phyloP scores from a whole-genome alignment of 345 rosid species.

The Lumnitzera racemosa region DNA sequence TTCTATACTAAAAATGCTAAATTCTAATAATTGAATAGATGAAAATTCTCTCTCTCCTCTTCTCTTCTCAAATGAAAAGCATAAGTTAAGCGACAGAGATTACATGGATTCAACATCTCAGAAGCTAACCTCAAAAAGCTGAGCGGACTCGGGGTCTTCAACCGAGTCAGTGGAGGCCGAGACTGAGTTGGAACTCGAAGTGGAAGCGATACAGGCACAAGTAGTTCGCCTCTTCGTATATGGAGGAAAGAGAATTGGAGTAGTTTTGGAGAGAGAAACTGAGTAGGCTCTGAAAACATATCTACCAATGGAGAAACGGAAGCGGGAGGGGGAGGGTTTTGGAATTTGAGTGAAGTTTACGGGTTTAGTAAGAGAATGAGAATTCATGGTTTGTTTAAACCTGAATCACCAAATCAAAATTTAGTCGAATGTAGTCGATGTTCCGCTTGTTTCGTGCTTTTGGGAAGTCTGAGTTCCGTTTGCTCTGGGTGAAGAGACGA shows the following conservation, averaged over 20 bases:
- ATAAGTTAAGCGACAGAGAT: neutral
- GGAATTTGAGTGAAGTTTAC: constrained; percentile 25
- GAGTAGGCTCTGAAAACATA: no score
- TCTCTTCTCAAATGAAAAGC: neutral
- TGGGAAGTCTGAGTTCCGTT: no score
- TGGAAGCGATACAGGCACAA: constrained; percentile 11
- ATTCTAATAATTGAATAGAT: no score
- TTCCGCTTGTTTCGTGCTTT: no score
- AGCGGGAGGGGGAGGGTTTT: constrained; percentile 3
- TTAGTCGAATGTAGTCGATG: no score
- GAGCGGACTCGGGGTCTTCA: constrained; percentile 47
- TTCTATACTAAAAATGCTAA: no score
- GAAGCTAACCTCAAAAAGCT: constrained; percentile 46
- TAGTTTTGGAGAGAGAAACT: constrained; percentile 21
- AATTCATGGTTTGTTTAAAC: constrained; percentile 23
- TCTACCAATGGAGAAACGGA: no score
- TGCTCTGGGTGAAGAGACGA: no score
- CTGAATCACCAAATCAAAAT: constrained; percentile 9
- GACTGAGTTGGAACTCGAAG: constrained; percentile 32
- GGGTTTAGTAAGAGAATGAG: constrained; percentile 27
- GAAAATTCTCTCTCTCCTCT: no score
- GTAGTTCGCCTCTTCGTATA: constrained; percentile 9
- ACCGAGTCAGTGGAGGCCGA: constrained; percentile 15
- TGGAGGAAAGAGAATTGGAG: constrained; percentile 9
- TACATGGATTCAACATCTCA: neutral